Conservation (phyloP, 2,329 filamentous ascomycete species). For the Whalleya microplaca region DNA sequence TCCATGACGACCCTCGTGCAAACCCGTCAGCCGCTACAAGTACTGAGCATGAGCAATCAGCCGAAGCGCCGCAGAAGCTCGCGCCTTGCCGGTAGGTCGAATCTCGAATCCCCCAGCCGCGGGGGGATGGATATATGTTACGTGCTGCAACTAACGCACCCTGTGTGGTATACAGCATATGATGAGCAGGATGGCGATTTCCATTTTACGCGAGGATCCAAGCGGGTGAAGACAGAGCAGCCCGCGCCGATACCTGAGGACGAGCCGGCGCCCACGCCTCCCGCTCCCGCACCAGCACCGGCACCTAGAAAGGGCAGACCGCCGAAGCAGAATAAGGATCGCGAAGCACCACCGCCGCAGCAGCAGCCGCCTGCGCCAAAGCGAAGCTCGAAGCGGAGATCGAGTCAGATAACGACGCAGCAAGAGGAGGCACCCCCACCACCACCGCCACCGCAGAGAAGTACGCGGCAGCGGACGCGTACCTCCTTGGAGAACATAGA, state of each 20-base stretch:
- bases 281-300: slow-evolving; percentile 37
- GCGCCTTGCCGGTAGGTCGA: slow-evolving; percentile 62
- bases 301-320: slow-evolving; percentile 43
- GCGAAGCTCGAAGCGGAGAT: slow-evolving; percentile 43
- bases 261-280: slow-evolving; percentile 44
- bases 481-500: slow-evolving; percentile 44
- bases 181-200: slow-evolving; percentile 81
- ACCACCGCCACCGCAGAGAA: slow-evolving; percentile 46
- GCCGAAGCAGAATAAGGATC: slow-evolving; percentile 44
- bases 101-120: background rate
- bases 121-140: slow-evolving; percentile 4
- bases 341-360: slow-evolving; percentile 20
- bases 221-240: slow-evolving; percentile 63
- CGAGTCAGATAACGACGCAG: slow-evolving; percentile 35
- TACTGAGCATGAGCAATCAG: slow-evolving; percentile 70
- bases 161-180: slow-evolving; percentile 53
- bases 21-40: slow-evolving; percentile 66
- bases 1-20: slow-evolving; percentile 74
- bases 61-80: slow-evolving; percentile 65
- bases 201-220: slow-evolving; percentile 70
- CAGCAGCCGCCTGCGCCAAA: slow-evolving; percentile 41
- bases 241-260: slow-evolving; percentile 46
- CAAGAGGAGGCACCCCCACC: slow-evolving; percentile 38
- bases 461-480: slow-evolving; percentile 49
- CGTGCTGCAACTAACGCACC: slow-evolving; percentile 24